Base-by-base conservation (phyloP, 2,329 filamentous ascomycete species). In the Phyllachora maydis region DNA sequence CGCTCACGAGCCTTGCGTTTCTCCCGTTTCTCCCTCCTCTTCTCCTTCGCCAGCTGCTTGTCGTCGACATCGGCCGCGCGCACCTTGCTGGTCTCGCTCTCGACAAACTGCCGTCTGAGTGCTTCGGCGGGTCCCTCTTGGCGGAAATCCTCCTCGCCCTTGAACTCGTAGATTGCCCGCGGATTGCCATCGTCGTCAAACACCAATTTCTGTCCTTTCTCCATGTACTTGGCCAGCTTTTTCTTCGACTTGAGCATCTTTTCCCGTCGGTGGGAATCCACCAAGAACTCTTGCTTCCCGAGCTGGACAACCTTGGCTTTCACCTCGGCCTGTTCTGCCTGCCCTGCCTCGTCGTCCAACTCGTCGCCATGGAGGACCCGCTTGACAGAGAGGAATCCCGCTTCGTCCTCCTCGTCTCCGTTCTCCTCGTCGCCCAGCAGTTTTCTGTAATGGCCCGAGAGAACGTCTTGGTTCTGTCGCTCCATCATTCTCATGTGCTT, bases 401-500 rank as follows among this genome's bases (percentile, higher is more conserved):
- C 68, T 23, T 79, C 75, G 26, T 72, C 72, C 23, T 71, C 55
- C 4, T 39, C 43, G 23, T 32, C 32, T n/a, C n/a, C n/a, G n/a
- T n/a, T n/a, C n/a, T n/a, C n/a, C 22, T 46, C 42, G 31, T 49
- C 47, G 34, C 46, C 59, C 29, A 95, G 70, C 32, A 98, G 62
- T 40, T 85, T 92, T 29, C 69, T 67, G 54, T 93, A 95, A 49
- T 98, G 88, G 26, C 74, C 70, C n/a, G 85, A 83, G 32, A 98
- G 51, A 16, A 98, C 77, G 41, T 93, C 83, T 48, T 95, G 85
- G 48, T 98, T 98, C 36, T 75, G 77, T 30, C 88, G 65, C 54
- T 93, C 85, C 47, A 95, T 93, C 88, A 98, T 95, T 36, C 81
- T 74, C 47, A 98, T 82, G 44, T 91, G 90, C 47, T 92, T 95